Evolutionary conservation across 257 asterid species (phyloP).

Genomic region (Solanum phureja): DNA sequence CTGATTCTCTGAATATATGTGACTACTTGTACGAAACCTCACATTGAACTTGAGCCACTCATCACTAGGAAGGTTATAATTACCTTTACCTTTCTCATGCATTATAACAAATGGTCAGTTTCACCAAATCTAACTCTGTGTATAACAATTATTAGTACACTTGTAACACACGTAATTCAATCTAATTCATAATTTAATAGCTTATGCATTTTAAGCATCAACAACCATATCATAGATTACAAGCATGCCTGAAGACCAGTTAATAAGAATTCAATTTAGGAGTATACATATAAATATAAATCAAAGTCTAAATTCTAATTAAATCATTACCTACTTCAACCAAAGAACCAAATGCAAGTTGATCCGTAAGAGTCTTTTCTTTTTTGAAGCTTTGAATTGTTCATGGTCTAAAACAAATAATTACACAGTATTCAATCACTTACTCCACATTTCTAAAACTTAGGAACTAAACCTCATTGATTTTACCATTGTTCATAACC

Average conservation of each 20-base stretch:
- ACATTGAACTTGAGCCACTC: not conserved
- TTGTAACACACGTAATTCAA: not conserved
- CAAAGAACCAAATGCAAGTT: not conserved
- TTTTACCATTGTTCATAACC: not conserved
- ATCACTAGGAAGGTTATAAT: not conserved
- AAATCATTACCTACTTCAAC: not conserved
- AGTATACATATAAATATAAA: not conserved
- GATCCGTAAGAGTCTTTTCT: not conserved
- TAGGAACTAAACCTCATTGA: not conserved
- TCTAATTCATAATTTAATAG: not conserved
- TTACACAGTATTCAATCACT: not conserved
- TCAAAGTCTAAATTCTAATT: not conserved
- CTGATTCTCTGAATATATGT: not conserved
- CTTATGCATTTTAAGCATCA: not conserved
- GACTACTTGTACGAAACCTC: not conserved
- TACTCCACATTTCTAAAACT: not conserved
- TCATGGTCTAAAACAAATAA: not conserved
- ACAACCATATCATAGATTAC: not conserved
- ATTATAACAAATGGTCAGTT: not conserved
- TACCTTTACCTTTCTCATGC: not conserved
- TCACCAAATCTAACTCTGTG: not conserved
- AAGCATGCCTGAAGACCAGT: not conserved
- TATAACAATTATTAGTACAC: not conserved
- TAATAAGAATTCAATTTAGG: not conserved
- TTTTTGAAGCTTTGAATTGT: not conserved